Evolutionary conservation across 2,329 filamentous ascomycete species (phyloP).

Genomic region (Microdochium bolleyi): DNA sequence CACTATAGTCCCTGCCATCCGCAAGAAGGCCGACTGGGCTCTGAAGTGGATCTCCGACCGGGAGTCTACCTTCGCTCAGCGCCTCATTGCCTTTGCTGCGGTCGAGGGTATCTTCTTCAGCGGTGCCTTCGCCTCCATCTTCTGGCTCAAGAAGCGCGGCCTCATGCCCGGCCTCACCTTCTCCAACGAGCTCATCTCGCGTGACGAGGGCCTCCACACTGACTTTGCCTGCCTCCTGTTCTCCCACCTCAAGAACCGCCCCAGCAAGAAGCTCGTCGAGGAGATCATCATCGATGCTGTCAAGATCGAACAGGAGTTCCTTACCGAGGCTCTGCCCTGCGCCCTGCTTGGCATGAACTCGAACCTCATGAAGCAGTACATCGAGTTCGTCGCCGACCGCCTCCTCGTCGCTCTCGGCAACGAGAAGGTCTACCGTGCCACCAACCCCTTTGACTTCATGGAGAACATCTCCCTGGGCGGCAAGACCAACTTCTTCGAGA

Average conservation of each 20-base stretch:
- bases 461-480: constrained; percentile 98
- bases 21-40: constrained; percentile 98
- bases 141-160: constrained; percentile 99
- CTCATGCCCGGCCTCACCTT: constrained; percentile 98
- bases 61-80: constrained; percentile 89
- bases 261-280: constrained; percentile 70
- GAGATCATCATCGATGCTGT: constrained; percentile 94
- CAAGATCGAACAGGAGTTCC: constrained; percentile 91
- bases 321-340: constrained; percentile 89
- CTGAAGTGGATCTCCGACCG: constrained; percentile 90
- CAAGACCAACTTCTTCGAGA: constrained; percentile 99
- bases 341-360: constrained; percentile 97
- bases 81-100: constrained; percentile 91
- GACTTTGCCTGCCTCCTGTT: constrained; percentile 97
- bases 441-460: constrained; percentile 99
- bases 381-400: constrained; percentile 97
- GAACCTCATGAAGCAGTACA: constrained; percentile 98
- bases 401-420: constrained; percentile 90
- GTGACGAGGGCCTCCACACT: constrained; percentile 98
- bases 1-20: constrained; percentile 82
- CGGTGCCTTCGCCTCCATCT: constrained; percentile 96
- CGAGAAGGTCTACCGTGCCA: constrained; percentile 82
- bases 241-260: constrained; percentile 92
- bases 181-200: constrained; percentile 99
- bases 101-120: constrained; percentile 99